Evolutionary conservation across 768 basidiomycete species (phyloP).

Genomic region (Phlebiopsis flavidoalba): DNA sequence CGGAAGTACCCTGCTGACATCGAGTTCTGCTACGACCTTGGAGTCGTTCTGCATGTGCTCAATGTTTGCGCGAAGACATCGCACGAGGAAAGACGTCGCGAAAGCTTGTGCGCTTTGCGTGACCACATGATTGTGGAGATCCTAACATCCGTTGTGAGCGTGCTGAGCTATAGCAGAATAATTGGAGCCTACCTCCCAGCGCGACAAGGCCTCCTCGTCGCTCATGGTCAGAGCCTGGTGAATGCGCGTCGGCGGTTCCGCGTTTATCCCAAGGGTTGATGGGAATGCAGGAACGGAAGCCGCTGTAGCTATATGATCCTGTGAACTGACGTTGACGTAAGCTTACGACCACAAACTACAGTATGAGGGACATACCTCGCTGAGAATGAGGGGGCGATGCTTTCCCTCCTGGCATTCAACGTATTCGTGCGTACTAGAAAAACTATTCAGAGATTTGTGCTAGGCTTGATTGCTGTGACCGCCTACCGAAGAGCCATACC

Average conservation of each 20-base stretch:
- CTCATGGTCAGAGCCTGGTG: constrained; percentile 74
- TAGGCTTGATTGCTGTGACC: not conserved
- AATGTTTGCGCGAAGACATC: constrained; percentile 65
- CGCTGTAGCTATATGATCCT: constrained; percentile 80
- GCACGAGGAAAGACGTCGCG: constrained; percentile 71
- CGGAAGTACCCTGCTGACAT: constrained; percentile 51
- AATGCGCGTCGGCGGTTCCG: constrained; percentile 81
- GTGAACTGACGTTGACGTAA: constrained; percentile 54
- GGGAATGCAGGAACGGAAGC: constrained; percentile 82
- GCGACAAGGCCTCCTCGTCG: constrained; percentile 62
- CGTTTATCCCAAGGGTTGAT: constrained; percentile 84
- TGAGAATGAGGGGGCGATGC: constrained; percentile 68
- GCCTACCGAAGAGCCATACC: constrained; percentile 72
- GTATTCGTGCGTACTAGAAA: constrained; percentile 61
- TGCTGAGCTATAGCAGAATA: not conserved
- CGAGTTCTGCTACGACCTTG: constrained; percentile 34
- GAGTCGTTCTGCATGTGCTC: constrained; percentile 49
- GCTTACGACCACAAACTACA: not conserved
- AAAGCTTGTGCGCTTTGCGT: constrained; percentile 86
- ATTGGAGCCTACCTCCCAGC: constrained; percentile 61
- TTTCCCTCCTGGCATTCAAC: constrained; percentile 78
- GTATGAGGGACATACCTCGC: constrained; percentile 47
- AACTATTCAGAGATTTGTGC: not conserved
- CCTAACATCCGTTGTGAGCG: constrained; percentile 25
- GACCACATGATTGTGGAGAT: constrained; percentile 79